Base-by-base conservation (phyloP, 2,329 filamentous ascomycete genomes). In the Talaromyces sp. region DNA sequence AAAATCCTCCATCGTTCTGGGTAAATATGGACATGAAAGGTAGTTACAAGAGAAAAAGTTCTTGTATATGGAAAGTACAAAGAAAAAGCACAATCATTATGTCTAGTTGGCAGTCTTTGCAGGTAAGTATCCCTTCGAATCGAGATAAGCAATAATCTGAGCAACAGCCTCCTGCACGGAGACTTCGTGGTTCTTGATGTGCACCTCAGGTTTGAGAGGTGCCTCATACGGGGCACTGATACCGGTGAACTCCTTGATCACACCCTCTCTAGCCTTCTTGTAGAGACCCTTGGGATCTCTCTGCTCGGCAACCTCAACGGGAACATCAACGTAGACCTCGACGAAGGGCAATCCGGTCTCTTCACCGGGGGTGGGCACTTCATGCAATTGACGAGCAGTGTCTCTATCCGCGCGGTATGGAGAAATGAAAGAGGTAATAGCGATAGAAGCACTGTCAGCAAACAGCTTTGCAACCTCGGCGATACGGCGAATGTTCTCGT, bases 221-320 rank as follows among this genome's bases (percentile, higher is more conserved):
- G 87, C 91, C 84, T 99, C 95, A 76, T 99, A 99, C 1, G 95
- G 95, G 33, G 93, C 92, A 68, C 89, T 93, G 72, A 98, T 92
- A 62, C 95, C 95, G 1, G 95, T 99, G 76, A 99, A 99, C 69
- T 98, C 92, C 79, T 96, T 95, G 79, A 98, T 98, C 77, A 96
- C 87, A 50, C 95, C 95, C 58, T 90, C 88, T 50, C 93, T 83
- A 12, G 95, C 95, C 86, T 96, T 96, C 84, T 96, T 96, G 81
- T 99, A 99, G 65, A 98, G 81, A 5, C 93, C 95, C 86, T 99
- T 99, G 56, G 95, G 95, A 74, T 99, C 95, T 66, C 95, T 87
- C 84, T 93, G 83, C 85, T 98, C 93, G 40, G 95, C 93, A 50
- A 95, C 91, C 77, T 92, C 91, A 68, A 98, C 84, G 14, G 92